Conservation (phyloP, 331 rosid species). For the Malus hybrid region DNA sequence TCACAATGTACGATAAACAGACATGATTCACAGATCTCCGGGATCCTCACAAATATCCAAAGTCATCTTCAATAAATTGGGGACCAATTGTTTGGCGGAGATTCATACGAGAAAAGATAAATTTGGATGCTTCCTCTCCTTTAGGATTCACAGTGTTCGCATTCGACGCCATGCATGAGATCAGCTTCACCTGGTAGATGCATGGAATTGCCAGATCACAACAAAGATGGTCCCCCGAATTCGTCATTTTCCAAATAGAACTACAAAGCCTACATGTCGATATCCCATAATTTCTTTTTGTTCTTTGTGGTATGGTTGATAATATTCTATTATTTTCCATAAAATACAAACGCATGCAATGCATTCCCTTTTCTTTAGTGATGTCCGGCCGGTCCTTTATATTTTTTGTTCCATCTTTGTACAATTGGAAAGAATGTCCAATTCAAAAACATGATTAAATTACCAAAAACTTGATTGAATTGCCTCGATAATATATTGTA, state of each 20-base stretch:
- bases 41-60: no score
- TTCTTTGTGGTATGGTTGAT: background rate
- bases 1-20: no score
- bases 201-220: background rate
- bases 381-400: background rate
- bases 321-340: background rate
- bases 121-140: background rate
- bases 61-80: no score
- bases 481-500: background rate
- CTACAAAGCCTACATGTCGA: background rate
- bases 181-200: background rate
- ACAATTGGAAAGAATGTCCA: background rate
- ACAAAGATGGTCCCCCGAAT: background rate
- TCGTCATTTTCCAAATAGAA: background rate
- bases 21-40: no score
- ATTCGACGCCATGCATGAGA: slow-evolving; percentile 11
- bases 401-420: background rate
- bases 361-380: background rate
- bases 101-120: background rate
- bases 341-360: background rate
- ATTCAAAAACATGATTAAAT: background rate
- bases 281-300: background rate
- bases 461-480: background rate
- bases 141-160: background rate
- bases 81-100: no score